phyloP scores from a whole-genome alignment of 108 stramenopile genomes.

The Cyclostephanos invisitatus region DNA sequence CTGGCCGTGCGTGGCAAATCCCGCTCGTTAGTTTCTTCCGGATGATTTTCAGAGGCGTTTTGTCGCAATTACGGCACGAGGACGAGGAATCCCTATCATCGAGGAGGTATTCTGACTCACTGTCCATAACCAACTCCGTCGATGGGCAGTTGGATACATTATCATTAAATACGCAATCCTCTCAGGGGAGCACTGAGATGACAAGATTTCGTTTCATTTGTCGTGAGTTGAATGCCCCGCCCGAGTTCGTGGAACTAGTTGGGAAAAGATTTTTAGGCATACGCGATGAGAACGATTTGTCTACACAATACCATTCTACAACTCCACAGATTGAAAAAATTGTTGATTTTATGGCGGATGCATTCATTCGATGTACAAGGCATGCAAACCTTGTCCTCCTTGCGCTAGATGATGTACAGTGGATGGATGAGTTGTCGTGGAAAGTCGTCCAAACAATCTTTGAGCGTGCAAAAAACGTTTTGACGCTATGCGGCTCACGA shows the following conservation, averaged over 20 bases:
- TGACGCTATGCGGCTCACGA: slow-evolving; percentile 58
- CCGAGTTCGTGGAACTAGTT: slow-evolving; percentile 64
- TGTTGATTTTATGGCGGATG: slow-evolving; percentile 61
- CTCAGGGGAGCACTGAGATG: slow-evolving; percentile 34
- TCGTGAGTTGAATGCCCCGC: slow-evolving; percentile 58
- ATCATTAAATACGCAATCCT: slow-evolving; percentile 42
- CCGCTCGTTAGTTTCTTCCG: slow-evolving; percentile 50
- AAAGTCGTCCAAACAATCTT: slow-evolving; percentile 57
- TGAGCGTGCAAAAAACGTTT: slow-evolving; percentile 51
- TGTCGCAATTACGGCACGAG: slow-evolving; percentile 30
- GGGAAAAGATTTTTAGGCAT: slow-evolving; percentile 42
- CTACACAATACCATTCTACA: slow-evolving; percentile 18
- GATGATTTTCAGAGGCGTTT: slow-evolving; percentile 53
- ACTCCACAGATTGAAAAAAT: slow-evolving; percentile 41
- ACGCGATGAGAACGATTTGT: slow-evolving; percentile 14
- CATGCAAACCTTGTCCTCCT: slow-evolving; percentile 56
- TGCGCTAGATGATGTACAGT: slow-evolving; percentile 70
- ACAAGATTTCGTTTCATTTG: slow-evolving; percentile 52
- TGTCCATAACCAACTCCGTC: slow-evolving; percentile 26
- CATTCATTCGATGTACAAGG: slow-evolving; percentile 58
- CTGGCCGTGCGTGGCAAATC: neutral
- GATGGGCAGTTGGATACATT: slow-evolving; percentile 47
- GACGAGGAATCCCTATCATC: slow-evolving; percentile 29
- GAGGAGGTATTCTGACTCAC: neutral
- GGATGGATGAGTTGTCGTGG: slow-evolving; percentile 72